Evolutionary conservation across 208 protist species (phyloP), one percentile per base, ranked within the genome.

Genomic region (Balamuthia mandrillaris): DNA sequence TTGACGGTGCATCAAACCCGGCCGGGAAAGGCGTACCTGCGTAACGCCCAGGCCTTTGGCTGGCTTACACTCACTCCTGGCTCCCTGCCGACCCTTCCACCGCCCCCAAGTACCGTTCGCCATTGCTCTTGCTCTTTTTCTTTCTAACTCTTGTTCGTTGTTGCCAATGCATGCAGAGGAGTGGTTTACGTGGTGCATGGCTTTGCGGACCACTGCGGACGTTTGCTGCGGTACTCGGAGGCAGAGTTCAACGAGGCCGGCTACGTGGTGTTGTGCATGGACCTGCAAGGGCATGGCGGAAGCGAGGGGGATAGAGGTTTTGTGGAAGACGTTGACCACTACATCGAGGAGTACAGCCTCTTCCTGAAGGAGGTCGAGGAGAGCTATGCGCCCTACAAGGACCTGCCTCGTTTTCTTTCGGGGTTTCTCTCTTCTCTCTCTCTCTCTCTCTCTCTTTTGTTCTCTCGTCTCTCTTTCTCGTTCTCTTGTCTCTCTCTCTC

Each of bases 1-100:
- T n/a, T n/a, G n/a, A n/a, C n/a, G n/a, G n/a, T n/a, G n/a, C n/a
- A n/a, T n/a, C n/a, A n/a, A n/a, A n/a, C n/a, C n/a, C n/a, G n/a
- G n/a, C n/a, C n/a, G n/a, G n/a, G n/a, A n/a, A n/a, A n/a, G n/a
- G n/a, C n/a, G n/a, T n/a, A n/a, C n/a, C n/a, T 77, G 2, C 42
- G 42, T 47, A 77, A 77, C 68, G 68, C 21, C 16, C 37, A 56
- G 68, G 68, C 68, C 37, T 77, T 14, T 77, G 68, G 68, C 68
- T 77, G 42, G 44, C 49, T 16, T 31, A 77, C 42, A n/a, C n/a
- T n/a, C 39, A 49, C 24, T 14, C 35, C 35, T 72, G 61, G 61
- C n/a, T 72, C n/a, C 61, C 60, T 68, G 18, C 60, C 24, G 31
- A 14, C 61, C 29, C 61, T n/a, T 31, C 16, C 0, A 18, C 10